Conservation (phyloP, 257 asterid genomes). For the Scutellaria minor region DNA sequence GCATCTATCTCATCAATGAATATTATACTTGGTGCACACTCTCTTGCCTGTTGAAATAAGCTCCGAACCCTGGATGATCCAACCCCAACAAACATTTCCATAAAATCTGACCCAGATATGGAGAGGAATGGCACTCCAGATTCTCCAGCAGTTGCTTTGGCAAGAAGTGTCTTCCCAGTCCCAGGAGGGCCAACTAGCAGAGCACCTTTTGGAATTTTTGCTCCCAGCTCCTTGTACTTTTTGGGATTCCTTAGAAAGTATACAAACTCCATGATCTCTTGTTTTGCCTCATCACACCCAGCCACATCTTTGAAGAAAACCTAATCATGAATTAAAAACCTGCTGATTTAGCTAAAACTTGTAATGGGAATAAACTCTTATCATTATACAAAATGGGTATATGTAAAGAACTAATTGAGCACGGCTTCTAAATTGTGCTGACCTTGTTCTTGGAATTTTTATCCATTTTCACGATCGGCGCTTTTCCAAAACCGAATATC, state of each 20-base stretch:
- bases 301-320: slow-evolving; percentile 91
- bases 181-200: slow-evolving; percentile 96
- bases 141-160: slow-evolving; percentile 97
- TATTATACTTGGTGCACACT: slow-evolving; percentile 88
- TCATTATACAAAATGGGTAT: background rate
- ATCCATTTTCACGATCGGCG: slow-evolving; percentile 73
- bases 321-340: slow-evolving; percentile 44
- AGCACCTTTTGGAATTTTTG: slow-evolving; percentile 93
- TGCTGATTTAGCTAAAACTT: slow-evolving; percentile 5
- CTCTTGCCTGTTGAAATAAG: slow-evolving; percentile 88
- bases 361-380: slow-evolving; percentile 16
- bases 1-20: slow-evolving; percentile 95
- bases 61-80: slow-evolving; percentile 88
- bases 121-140: slow-evolving; percentile 89
- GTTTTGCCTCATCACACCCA: slow-evolving; percentile 96
- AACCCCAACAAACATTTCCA: slow-evolving; percentile 92
- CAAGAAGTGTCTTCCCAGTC: slow-evolving; percentile 92
- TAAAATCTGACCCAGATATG: slow-evolving; percentile 84
- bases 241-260: slow-evolving; percentile 90
- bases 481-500: slow-evolving; percentile 76
- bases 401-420: background rate
- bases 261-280: slow-evolving; percentile 96
- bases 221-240: slow-evolving; percentile 83
- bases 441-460: slow-evolving; percentile 90
- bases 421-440: slow-evolving; percentile 16